Evolutionary conservation across 2,329 filamentous ascomycete species (phyloP).

Genomic region (Neonectria coccinea): DNA sequence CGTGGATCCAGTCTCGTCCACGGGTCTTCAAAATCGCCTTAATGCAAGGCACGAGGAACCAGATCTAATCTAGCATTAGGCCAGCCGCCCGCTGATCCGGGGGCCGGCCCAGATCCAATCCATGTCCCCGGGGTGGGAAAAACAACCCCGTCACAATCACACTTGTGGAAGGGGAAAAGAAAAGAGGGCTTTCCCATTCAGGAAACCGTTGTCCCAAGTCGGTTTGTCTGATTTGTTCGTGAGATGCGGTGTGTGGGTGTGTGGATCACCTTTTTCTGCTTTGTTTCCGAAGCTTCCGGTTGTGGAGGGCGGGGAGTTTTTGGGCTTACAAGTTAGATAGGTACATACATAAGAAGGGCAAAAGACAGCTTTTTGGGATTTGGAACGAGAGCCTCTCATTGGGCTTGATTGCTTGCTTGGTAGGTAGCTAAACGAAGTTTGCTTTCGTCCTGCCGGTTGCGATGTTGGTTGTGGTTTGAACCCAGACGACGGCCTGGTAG

Average conservation of each 20-base stretch:
- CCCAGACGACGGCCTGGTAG: too few species aligned
- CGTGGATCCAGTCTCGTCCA: not conserved
- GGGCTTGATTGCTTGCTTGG: not conserved
- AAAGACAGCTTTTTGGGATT: not conserved
- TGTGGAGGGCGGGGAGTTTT: not conserved
- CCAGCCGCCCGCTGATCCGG: slow-evolving; percentile 7
- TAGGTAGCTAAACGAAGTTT: not conserved
- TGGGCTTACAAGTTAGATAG: too few species aligned
- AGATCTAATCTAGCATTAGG: slow-evolving; percentile 14
- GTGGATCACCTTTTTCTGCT: not conserved
- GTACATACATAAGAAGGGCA: not conserved
- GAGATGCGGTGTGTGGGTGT: slow-evolving; percentile 26
- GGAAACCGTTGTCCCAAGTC: not conserved
- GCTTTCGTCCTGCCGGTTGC: not conserved
- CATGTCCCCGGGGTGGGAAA: not conserved
- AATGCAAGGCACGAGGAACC: slow-evolving; percentile 17
- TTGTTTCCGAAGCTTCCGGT: slow-evolving; percentile 38
- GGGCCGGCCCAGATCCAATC: slow-evolving; percentile 1
- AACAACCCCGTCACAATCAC: not conserved
- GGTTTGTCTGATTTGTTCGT: slow-evolving; percentile 9
- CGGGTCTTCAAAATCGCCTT: not conserved
- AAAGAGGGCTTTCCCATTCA: not conserved
- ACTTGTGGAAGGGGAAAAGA: not conserved
- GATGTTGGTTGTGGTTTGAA: too few species aligned
- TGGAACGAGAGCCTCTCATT: too few species aligned